Conservation (phyloP, 2,329 filamentous ascomycete species). For the Epichloe uncinata region DNA sequence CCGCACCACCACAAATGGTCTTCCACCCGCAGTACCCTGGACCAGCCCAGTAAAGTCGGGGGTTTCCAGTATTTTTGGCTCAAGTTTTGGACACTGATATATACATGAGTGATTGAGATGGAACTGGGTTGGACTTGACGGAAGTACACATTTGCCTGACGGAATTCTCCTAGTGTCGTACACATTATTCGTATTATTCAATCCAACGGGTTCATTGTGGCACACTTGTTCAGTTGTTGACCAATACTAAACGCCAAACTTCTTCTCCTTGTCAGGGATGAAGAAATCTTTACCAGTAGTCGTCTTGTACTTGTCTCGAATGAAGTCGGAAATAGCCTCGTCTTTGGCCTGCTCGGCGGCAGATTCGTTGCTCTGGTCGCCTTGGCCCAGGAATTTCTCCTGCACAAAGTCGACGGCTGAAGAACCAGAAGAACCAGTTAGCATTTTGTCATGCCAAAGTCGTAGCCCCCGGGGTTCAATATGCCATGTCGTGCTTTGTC, state of each 20-base stretch:
- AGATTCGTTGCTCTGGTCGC: conserved; percentile 56
- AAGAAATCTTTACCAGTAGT: conserved; percentile 55
- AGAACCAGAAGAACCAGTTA: background rate
- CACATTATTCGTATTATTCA: too few species aligned
- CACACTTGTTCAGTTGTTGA: too few species aligned
- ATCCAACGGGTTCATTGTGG: too few species aligned
- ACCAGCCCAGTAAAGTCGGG: background rate
- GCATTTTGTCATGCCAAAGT: background rate
- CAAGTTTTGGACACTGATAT: background rate
- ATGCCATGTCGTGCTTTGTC: too few species aligned
- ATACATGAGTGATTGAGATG: background rate
- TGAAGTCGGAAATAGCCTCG: conserved; percentile 60
- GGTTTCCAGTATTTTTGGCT: background rate
- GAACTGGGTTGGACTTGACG: background rate
- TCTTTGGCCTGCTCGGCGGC: conserved; percentile 76
- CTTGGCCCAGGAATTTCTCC: conserved; percentile 57
- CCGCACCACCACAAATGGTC: background rate
- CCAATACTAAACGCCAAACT: conserved; percentile 13
- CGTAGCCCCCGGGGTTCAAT: too few species aligned
- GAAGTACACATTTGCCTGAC: too few species aligned
- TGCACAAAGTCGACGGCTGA: conserved; percentile 66
- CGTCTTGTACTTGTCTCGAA: conserved; percentile 57
- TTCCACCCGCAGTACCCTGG: background rate
- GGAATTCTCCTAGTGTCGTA: too few species aligned
- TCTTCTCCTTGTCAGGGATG: conserved; percentile 52